Conservation (phyloP, 805 yeast genomes). For the Naumovozyma castellii region DNA sequence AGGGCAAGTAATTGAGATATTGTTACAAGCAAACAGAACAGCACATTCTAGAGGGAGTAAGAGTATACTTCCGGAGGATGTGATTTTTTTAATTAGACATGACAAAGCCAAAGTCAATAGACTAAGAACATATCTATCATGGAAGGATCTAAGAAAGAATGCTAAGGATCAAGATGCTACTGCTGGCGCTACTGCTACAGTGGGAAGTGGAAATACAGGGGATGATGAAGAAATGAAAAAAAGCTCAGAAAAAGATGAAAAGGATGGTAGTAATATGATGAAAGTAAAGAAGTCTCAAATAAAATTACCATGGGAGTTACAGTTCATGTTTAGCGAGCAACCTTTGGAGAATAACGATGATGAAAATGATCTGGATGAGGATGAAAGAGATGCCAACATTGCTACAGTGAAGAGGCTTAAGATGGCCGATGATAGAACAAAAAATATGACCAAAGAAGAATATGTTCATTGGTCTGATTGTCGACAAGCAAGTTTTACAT, state of each 20-base stretch:
- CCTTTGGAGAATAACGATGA: constrained; percentile 65
- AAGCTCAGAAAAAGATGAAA: constrained; percentile 26
- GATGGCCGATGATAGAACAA: constrained; percentile 89
- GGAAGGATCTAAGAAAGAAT: constrained; percentile 93
- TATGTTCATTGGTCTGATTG: constrained; percentile 99
- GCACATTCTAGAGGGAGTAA: constrained; percentile 75
- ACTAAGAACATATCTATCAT: constrained; percentile 78
- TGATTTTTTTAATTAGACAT: constrained; percentile 83
- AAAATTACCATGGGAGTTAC: constrained; percentile 89
- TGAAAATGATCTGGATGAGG: constrained; percentile 68
- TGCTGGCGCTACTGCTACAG: constrained; percentile 44
- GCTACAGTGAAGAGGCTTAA: constrained; percentile 84
- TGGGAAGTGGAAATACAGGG: constrained; percentile 36
- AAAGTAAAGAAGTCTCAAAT: constrained; percentile 68
- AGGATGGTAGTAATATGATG: constrained; percentile 36
- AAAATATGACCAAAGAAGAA: constrained; percentile 90
- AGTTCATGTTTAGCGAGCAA: constrained; percentile 87
- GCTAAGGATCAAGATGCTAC: constrained; percentile 61
- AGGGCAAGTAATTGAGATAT: constrained; percentile 85
- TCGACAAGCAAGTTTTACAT: constrained; percentile 93
- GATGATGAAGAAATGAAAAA: constrained; percentile 31
- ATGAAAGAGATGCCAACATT: constrained; percentile 77
- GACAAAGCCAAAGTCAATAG: constrained; percentile 91
- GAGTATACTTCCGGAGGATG: constrained; percentile 83
- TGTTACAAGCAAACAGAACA: constrained; percentile 65